These are phyloP conservation scores for Podospora appendiculata DNA, from an alignment of 495 filamentous ascomycete genomes.

Conservation along the genomic window DNA sequence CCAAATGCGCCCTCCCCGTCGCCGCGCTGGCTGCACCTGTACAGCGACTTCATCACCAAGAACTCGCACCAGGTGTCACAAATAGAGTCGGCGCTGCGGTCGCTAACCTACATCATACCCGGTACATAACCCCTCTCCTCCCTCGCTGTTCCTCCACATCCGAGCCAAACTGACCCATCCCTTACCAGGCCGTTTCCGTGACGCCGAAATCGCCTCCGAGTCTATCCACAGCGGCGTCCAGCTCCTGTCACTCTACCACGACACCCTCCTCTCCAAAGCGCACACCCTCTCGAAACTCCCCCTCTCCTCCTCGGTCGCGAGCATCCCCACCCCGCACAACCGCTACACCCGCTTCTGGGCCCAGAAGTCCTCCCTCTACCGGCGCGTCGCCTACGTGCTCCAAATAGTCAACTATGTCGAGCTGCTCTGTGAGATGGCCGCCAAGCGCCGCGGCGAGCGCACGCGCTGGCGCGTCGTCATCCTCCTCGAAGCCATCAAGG, in stretches of 20 bases:
- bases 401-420: conserved; percentile 92
- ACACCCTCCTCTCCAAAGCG: conserved; percentile 72
- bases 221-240: conserved; percentile 83
- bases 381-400: conserved; percentile 66
- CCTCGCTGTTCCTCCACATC: background rate
- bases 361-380: conserved; percentile 63
- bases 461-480: conserved; percentile 86
- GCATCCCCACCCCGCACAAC: conserved; percentile 62
- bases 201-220: conserved; percentile 91
- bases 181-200: conserved; percentile 71
- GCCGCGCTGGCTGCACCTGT: conserved; percentile 68
- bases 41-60: conserved; percentile 88
- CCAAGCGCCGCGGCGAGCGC: conserved; percentile 75
- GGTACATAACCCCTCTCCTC: conserved; percentile 38
- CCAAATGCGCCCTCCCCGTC: conserved; percentile 38
- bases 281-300: conserved; percentile 37
- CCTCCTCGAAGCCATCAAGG: conserved; percentile 78
- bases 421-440: conserved; percentile 76
- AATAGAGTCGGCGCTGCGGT: conserved; percentile 86
- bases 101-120: conserved; percentile 91
- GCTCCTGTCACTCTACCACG: conserved; percentile 89
- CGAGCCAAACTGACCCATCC: conserved; percentile 7
- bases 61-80: conserved; percentile 86
- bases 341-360: conserved; percentile 92
- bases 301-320: conserved; percentile 30